phyloP scores from a whole-genome alignment of 1,284 basidiomycete species.

The Pseudozyma thailandica region DNA sequence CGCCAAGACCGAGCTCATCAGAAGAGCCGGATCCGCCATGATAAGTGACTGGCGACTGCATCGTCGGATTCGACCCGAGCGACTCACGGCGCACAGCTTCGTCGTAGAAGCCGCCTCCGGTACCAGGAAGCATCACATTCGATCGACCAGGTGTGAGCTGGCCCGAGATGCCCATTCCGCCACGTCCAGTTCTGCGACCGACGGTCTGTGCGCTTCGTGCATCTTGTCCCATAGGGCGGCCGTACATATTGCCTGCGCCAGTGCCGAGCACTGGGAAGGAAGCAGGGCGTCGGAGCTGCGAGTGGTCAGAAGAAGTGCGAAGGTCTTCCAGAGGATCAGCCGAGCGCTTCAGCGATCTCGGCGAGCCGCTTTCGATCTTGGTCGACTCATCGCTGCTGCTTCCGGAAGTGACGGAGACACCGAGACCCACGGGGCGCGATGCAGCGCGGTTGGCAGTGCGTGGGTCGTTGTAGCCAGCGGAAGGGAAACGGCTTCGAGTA shows the following conservation, averaged over 20 bases:
- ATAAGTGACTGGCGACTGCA: conserved; percentile 36
- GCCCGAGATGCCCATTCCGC: conserved; percentile 27
- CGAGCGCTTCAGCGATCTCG: conserved; percentile 46
- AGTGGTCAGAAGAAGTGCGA: conserved; percentile 30
- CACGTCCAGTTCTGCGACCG: conserved; percentile 31
- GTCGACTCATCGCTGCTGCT: conserved; percentile 34
- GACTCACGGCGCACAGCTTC: conserved; percentile 36
- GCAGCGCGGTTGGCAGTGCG: conserved; percentile 30
- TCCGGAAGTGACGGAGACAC: conserved; percentile 26
- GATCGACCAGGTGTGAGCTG: conserved; percentile 40
- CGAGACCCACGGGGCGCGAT: conserved; percentile 35
- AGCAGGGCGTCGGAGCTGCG: conserved; percentile 40
- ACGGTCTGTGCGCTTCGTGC: conserved; percentile 28
- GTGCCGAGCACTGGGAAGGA: conserved; percentile 46
- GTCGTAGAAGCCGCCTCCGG: conserved; percentile 34
- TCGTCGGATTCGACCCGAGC: conserved; percentile 23
- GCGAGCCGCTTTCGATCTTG: conserved; percentile 31
- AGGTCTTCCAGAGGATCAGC: conserved; percentile 43
- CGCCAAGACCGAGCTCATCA: conserved; percentile 36
- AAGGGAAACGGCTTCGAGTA: conserved; percentile 40
- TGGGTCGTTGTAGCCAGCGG: conserved; percentile 35
- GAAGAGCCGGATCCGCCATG: conserved; percentile 32
- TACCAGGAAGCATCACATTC: conserved; percentile 33
- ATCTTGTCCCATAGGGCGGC: conserved; percentile 31
- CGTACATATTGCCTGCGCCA: conserved; percentile 29